phyloP scores from a whole-genome alignment of 179 eudicot genomes.

The Beta corolliflora region DNA sequence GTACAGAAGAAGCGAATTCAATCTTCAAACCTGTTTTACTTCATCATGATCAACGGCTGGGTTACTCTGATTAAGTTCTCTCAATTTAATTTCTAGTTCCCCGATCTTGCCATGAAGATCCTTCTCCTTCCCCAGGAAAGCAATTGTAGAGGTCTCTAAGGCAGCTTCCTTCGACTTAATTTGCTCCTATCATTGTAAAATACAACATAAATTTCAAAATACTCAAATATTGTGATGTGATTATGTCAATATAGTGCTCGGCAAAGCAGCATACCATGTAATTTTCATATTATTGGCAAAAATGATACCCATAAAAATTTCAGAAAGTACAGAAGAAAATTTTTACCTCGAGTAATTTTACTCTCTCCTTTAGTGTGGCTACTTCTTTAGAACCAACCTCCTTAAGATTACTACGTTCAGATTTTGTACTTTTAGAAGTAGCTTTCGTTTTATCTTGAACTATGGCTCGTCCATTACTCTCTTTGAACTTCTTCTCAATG shows the following conservation, averaged over 20 bases:
- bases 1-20: constrained; percentile 3
- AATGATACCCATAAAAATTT: background rate
- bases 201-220: too few species aligned
- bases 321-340: background rate
- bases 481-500: constrained; percentile 71
- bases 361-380: constrained; percentile 61
- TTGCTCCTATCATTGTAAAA: constrained; percentile 53
- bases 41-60: constrained; percentile 22
- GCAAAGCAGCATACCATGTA: background rate
- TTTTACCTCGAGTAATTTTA: constrained; percentile 79
- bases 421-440: constrained; percentile 46
- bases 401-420: constrained; percentile 49
- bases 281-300: background rate
- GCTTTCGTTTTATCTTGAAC: constrained; percentile 46
- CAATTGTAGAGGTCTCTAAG: constrained; percentile 59
- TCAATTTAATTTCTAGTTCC: constrained; percentile 59
- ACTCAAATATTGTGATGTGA: background rate
- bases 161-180: constrained; percentile 70
- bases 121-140: constrained; percentile 69
- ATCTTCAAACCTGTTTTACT: constrained; percentile 33
- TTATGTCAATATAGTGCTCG: background rate
- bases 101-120: constrained; percentile 59
- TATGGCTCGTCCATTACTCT: constrained; percentile 30
- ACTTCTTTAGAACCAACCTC: constrained; percentile 68
- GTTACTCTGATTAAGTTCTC: constrained; percentile 37